Conservation (phyloP, 306 rosid species). For the Delonix regia region DNA sequence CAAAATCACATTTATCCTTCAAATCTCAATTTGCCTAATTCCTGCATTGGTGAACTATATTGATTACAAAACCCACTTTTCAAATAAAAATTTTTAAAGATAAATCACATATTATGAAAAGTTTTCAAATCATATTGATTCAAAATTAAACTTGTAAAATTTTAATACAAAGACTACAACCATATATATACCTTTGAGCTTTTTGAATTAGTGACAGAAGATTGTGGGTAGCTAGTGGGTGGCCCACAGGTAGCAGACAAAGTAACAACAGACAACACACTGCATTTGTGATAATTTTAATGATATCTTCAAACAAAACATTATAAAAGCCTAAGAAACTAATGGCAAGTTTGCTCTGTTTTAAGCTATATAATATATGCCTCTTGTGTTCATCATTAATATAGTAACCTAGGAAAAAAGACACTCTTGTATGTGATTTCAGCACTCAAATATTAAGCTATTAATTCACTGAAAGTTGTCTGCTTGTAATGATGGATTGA, state of each 20-base stretch:
- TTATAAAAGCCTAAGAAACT: neutral
- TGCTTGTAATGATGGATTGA: constrained; percentile 26
- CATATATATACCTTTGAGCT: constrained; percentile 7
- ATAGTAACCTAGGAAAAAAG: neutral
- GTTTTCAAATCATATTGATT: too few species aligned
- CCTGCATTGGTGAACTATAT: too few species aligned
- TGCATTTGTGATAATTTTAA: neutral
- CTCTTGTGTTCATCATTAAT: neutral
- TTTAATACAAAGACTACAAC: too few species aligned
- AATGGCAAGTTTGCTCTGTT: neutral
- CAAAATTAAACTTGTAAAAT: too few species aligned
- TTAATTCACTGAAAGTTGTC: constrained; percentile 10
- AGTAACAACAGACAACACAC: neutral
- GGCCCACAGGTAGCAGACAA: constrained; percentile 13
- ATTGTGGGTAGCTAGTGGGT: constrained; percentile 32
- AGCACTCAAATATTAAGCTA: neutral
- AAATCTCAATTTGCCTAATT: too few species aligned
- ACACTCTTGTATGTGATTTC: neutral
- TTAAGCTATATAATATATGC: neutral
- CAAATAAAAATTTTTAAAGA: too few species aligned
- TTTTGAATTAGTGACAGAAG: constrained; percentile 16
- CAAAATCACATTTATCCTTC: too few species aligned
- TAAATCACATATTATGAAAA: too few species aligned
- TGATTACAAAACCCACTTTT: too few species aligned
- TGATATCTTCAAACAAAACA: neutral